A percentile compares a stretch with the other conserved stretches of the same genome.
These are phyloP conservation scores for Gymnopilus dilepis DNA, from an alignment of 768 basidiomycete species.

Conservation along the genomic window DNA sequence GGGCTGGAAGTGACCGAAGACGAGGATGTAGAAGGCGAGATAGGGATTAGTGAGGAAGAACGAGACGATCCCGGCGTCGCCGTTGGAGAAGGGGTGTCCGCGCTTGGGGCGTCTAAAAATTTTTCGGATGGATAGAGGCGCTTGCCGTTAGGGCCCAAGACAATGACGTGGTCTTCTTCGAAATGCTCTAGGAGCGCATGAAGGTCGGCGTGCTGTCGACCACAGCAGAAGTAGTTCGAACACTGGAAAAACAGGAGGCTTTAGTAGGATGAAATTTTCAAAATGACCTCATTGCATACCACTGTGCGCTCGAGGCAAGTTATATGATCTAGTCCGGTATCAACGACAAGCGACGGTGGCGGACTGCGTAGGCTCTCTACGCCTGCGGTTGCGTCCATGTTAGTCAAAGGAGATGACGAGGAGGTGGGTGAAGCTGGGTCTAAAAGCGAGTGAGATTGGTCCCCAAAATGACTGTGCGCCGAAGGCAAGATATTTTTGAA, in stretches of 20 bases:
- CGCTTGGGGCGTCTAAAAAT: not conserved
- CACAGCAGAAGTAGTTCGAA: slow-evolving; percentile 90
- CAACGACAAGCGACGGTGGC: slow-evolving; percentile 11
- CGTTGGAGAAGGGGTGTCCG: slow-evolving; percentile 13
- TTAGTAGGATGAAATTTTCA: not conserved
- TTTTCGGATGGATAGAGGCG: slow-evolving; percentile 35
- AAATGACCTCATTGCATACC: slow-evolving; percentile 22
- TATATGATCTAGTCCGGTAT: slow-evolving; percentile 32
- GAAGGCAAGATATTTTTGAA: not conserved
- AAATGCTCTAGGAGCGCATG: slow-evolving; percentile 86
- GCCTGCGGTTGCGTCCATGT: not conserved
- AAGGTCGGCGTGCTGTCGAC: slow-evolving; percentile 59
- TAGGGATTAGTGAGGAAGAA: slow-evolving; percentile 12
- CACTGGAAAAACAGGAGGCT: slow-evolving; percentile 47
- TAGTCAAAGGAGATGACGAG: not conserved
- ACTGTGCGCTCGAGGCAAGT: slow-evolving; percentile 33
- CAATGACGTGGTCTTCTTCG: slow-evolving; percentile 86
- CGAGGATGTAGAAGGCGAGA: slow-evolving; percentile 24
- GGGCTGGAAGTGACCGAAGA: slow-evolving; percentile 6
- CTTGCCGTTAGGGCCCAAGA: slow-evolving; percentile 52
- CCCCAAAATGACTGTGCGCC: not conserved
- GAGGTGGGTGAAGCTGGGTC: not conserved
- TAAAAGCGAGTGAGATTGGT: not conserved
- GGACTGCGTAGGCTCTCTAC: not conserved
- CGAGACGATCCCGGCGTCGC: slow-evolving; percentile 25